phyloP scores from a whole-genome alignment of 2,329 filamentous ascomycete species.

The Lojkania enalia region DNA sequence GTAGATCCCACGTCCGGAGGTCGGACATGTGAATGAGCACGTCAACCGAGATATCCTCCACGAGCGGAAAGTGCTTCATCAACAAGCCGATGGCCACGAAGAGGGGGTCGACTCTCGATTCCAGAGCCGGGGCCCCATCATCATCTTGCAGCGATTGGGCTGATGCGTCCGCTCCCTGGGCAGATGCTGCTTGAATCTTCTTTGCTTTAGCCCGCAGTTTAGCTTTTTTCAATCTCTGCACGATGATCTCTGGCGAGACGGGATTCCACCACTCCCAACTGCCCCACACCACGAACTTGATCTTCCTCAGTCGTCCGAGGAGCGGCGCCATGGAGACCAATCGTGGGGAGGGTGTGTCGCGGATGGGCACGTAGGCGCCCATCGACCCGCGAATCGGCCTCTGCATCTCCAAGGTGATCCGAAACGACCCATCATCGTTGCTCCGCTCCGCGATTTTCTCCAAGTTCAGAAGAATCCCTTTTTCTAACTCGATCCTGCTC shows the following conservation, averaged over 20 bases:
- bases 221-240: no score
- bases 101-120: no score
- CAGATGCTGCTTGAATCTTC: no score
- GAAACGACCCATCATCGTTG: slow-evolving; percentile 21
- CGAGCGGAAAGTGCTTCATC: slow-evolving; percentile 24
- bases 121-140: slow-evolving; percentile 8
- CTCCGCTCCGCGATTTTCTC: slow-evolving; percentile 27
- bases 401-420: slow-evolving; percentile 32
- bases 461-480: slow-evolving; percentile 14
- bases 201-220: no score
- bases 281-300: slow-evolving; percentile 31
- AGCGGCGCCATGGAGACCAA: slow-evolving; percentile 30
- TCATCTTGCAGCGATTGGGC: background rate
- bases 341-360: slow-evolving; percentile 29
- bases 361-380: slow-evolving; percentile 25
- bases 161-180: slow-evolving; percentile 15
- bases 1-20: slow-evolving; percentile 31
- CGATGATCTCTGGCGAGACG: no score
- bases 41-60: slow-evolving; percentile 30
- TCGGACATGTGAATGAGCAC: slow-evolving; percentile 26
- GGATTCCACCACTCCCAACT: slow-evolving; percentile 33
- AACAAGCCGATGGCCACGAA: slow-evolving; percentile 25
- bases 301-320: slow-evolving; percentile 18
- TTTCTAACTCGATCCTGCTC: background rate
- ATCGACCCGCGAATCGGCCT: slow-evolving; percentile 17